These are phyloP conservation scores for Pestalotiopsis sp. DNA, from an alignment of 2,329 filamentous ascomycete genomes.

Conservation along the genomic window DNA sequence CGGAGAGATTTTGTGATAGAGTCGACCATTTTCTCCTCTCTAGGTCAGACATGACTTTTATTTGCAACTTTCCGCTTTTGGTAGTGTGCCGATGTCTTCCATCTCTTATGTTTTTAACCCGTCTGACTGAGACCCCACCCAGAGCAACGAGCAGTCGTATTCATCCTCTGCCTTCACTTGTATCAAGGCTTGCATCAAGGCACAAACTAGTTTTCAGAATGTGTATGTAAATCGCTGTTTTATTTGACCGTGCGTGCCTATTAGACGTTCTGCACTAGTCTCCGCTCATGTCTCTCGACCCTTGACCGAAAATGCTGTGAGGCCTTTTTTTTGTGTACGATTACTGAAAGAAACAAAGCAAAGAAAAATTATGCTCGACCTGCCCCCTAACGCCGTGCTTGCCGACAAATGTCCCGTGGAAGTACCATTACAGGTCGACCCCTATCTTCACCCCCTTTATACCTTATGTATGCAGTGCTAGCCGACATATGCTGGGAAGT, in stretches of 20 bases:
- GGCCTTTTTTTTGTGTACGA: neutral
- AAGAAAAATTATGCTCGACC: conserved; percentile 1
- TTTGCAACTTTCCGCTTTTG: too few species aligned
- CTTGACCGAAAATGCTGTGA: neutral
- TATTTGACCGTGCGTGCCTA: neutral
- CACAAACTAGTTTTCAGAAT: too few species aligned
- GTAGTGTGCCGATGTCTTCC: too few species aligned
- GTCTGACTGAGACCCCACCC: too few species aligned
- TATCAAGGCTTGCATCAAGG: too few species aligned
- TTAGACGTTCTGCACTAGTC: neutral
- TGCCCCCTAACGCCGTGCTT: conserved; percentile 1
- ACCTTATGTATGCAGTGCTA: neutral
- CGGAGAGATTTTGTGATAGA: too few species aligned
- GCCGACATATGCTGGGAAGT: neutral
- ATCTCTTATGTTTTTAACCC: too few species aligned
- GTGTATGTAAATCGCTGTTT: neutral
- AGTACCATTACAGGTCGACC: neutral
- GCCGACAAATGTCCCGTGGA: neutral
- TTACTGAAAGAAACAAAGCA: neutral
- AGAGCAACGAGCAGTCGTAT: too few species aligned
- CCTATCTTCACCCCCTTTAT: neutral
- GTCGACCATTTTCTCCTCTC: too few species aligned
- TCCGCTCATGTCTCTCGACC: neutral
- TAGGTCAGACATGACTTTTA: too few species aligned
- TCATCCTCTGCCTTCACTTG: too few species aligned